Base-by-base conservation (phyloP, 2,329 filamentous ascomycete species). In the Penicillium sumatraense region DNA sequence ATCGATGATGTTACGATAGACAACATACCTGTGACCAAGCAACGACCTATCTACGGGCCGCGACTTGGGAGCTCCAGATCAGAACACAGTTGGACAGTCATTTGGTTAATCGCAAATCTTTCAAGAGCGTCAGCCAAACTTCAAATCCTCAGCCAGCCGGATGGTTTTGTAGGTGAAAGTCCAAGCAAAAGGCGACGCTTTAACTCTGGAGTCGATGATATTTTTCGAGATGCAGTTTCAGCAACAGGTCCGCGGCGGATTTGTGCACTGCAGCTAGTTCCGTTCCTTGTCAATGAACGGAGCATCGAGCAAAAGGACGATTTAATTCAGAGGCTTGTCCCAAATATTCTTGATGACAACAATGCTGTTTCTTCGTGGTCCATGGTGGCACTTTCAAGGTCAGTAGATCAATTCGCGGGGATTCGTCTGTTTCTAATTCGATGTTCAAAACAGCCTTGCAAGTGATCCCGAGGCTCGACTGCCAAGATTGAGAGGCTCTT, bases 351-450 rank as follows among this genome's bases (percentile, higher is more conserved):
- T 9, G 89, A 95, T 66, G 93, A 96, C 65, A 86, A 89, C 61
- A 75, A 77, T 13, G 72, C 75, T 8, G 78, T 88, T 36, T 84
- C 87, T 7, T 90, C 87, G 0, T 99, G 95, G 95, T 88, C 91
- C 16, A 86, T 96, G 78, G 72, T 97, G 49, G 88, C 87, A n/a
- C 85, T 91, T 68, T 81, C 90, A 59, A 90, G 89, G 91, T 44
- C 5, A 44, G 40, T 44, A 16, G 2, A 11, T 3, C 23, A 18
- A 29, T 5, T n/a, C 11, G 6, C 13, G 40, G 11, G 14, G 27
- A 11, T 3, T 5, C 2, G 5, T 13, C 33, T 36, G 41, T 18
- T 40, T 49, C 52, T 64, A 49, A 60, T 45, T n/a, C 38, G 57
- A 27, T 44, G 26, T 40, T 50, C 45, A 20, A 47, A 16, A 56